Base-by-base conservation (phyloP, 1,284 basidiomycete genomes). In the Xerocomus amazonicus region DNA sequence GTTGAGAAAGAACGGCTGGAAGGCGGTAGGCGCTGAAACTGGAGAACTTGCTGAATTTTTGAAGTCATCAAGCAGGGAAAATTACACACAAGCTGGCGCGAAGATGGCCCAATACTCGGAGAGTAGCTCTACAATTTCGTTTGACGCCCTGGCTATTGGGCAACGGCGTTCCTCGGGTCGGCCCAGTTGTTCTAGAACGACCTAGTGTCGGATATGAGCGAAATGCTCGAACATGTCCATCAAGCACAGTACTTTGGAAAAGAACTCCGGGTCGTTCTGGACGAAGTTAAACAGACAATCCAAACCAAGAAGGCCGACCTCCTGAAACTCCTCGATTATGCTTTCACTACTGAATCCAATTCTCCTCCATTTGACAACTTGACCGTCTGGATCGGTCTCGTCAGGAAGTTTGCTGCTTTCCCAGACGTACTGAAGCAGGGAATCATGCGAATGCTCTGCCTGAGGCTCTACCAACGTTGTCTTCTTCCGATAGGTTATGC, bases 1-100 rank as follows among this genome's bases (percentile, higher is more conserved):
- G 59, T 91, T 90, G 53, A 97, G 78, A 67, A 97, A 87, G 73
- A 94, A 93, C 0, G 92, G 92, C 58, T 92, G 87, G 69, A 92
- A 95, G 1, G 84, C 80, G 1, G 89, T 87, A 4, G 90, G 86
- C 2, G 87, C 88, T 8, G 87, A 88, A 67, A 90, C 88, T 88
- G 36, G 47, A 47, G 43, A 9, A 52, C 45, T 39, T 44, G 45
- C 66, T 49, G 58, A 61, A 59, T 33, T 26, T 56, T 41, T n/a
- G 47, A 59, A 40, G 33, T 27, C 31, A 53, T 28, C 26, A 9
- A 45, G 34, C 14, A 26, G 27, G 23, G 38, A 34, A 38, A 33
- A 48, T 32, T 34, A 78, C 81, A 49, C 56, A 90, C 85, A 90
- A 45, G 84, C 85, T 33, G 83, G 84, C 9, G 83, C 85, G 59